phyloP scores from a whole-genome alignment of 2,329 filamentous ascomycete genomes.

The Fusarium sterilihyphosum region DNA sequence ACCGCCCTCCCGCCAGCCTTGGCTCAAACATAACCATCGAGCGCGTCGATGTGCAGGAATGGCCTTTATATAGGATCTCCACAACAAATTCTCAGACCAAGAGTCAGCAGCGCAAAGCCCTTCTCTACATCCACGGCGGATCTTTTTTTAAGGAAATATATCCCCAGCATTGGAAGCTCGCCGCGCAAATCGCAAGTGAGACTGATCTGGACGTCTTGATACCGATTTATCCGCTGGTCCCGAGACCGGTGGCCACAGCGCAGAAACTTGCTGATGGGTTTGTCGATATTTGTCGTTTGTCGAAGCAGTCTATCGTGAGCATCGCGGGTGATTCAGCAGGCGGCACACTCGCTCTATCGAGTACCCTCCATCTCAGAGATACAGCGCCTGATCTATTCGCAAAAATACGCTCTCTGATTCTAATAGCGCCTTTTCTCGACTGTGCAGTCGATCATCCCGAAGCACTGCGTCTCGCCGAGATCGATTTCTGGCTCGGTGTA shows the following conservation, averaged over 20 bases:
- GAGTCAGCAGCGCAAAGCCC: background rate
- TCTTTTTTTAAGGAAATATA: background rate
- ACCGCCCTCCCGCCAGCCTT: background rate
- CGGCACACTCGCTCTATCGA: background rate
- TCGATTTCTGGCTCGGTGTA: background rate
- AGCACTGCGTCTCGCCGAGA: background rate
- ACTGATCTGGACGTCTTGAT: background rate
- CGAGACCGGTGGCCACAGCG: background rate
- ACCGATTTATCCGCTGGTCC: conserved; percentile 2
- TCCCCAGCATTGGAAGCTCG: background rate
- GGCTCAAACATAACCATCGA: background rate
- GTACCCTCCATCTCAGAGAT: background rate
- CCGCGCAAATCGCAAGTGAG: background rate
- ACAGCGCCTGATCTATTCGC: background rate
- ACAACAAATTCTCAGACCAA: background rate
- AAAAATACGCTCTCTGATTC: background rate
- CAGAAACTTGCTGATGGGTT: background rate
- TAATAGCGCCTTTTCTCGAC: background rate
- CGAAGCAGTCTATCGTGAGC: background rate
- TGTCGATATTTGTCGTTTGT: background rate
- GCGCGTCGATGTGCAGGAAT: background rate
- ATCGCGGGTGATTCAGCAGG: background rate
- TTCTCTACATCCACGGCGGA: background rate
- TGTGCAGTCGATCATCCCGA: background rate
- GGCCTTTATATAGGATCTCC: background rate